A percentile compares a stretch with the other conserved stretches of the same genome.
These are phyloP conservation scores for Trichosanthes cucumerina DNA, from an alignment of 306 rosid genomes.

Conservation along the genomic window DNA sequence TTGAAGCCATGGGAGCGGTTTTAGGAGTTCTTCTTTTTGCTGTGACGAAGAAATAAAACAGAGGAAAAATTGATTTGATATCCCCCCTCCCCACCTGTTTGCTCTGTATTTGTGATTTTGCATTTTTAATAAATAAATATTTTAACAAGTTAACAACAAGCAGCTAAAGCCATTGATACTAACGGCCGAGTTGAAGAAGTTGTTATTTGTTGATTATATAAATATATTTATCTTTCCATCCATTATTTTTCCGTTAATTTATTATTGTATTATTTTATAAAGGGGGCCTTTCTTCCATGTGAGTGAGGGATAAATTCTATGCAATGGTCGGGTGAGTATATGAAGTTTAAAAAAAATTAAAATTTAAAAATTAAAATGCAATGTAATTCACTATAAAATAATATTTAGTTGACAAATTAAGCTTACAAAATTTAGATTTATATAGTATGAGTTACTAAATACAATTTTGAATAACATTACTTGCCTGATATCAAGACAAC, in stretches of 20 bases:
- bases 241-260: neutral
- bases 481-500: too few relatives aligned
- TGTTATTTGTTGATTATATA: neutral
- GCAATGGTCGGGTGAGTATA: too few relatives aligned
- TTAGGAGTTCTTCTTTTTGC: constrained; percentile 11
- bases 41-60: constrained; percentile 13
- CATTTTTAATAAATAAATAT: constrained; percentile 2
- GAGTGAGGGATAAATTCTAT: too few relatives aligned
- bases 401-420: too few relatives aligned
- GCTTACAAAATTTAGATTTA: too few relatives aligned
- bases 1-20: constrained; percentile 42
- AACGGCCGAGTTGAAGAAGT: constrained; percentile 1
- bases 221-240: neutral
- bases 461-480: too few relatives aligned
- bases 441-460: too few relatives aligned
- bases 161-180: neutral
- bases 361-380: too few relatives aligned
- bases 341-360: too few relatives aligned
- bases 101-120: constrained; percentile 19
- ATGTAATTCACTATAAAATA: too few relatives aligned
- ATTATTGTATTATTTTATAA: too few relatives aligned
- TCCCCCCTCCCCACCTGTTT: neutral
- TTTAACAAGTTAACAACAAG: neutral
- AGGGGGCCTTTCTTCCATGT: too few relatives aligned
- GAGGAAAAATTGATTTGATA: constrained; percentile 1